A percentile compares a stretch with the other conserved stretches of the same genome.
Conservation (phyloP, 2,329 filamentous ascomycete species). For the Plectosphaerella sp. region DNA sequence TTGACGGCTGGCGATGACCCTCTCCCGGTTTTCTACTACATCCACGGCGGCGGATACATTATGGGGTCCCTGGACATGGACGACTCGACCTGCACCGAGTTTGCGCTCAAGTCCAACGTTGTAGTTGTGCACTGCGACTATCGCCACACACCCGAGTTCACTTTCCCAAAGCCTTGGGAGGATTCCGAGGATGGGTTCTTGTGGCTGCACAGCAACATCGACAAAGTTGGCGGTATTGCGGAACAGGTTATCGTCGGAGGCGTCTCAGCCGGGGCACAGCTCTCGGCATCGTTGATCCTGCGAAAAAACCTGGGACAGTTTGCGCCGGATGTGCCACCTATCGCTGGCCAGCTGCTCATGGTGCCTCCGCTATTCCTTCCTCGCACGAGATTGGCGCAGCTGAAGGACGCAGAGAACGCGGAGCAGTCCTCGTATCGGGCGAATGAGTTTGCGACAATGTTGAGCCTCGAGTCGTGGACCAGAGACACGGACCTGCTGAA, state of each 20-base stretch:
- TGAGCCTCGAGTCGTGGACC: conserved; percentile 25
- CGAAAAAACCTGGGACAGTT: conserved; percentile 28
- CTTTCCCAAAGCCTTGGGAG: conserved; percentile 47
- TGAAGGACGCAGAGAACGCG: conserved; percentile 28
- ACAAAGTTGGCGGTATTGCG: conserved; percentile 30
- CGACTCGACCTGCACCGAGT: conserved; percentile 41
- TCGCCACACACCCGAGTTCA: conserved; percentile 50
- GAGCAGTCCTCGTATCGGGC: conserved; percentile 37
- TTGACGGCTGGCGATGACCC: conserved; percentile 21
- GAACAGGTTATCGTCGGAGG: conserved; percentile 39
- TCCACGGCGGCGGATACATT: conserved; percentile 54
- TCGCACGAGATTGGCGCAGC: conserved; percentile 20
- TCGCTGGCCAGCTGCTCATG: conserved; percentile 48
- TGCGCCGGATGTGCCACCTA: conserved; percentile 14
- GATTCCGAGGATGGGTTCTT: conserved; percentile 50
- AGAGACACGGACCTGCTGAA: conserved; percentile 20
- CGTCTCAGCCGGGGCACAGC: conserved; percentile 40
- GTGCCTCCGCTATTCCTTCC: conserved; percentile 38
- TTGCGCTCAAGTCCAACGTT: conserved; percentile 21
- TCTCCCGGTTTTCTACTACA: conserved; percentile 45
- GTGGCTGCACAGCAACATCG: conserved; percentile 45
- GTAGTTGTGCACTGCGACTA: conserved; percentile 54
- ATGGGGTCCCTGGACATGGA: conserved; percentile 50
- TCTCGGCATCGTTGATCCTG: conserved; percentile 33
- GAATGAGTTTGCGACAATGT: conserved; percentile 43